Conservation (phyloP, 345 rosid species). For the Syzygium aromaticum region DNA sequence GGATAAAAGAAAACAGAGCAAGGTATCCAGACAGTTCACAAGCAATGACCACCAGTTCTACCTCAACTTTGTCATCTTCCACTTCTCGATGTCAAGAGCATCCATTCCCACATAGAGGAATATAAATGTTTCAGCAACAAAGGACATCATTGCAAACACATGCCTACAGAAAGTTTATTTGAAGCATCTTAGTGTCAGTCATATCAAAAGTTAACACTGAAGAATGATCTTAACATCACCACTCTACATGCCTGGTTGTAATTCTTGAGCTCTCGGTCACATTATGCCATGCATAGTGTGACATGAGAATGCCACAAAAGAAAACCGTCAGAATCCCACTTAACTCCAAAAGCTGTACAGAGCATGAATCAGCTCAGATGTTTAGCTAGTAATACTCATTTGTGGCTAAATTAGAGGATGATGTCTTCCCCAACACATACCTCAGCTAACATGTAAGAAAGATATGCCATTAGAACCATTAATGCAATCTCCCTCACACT, state of each 20-base stretch:
- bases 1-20: not conserved
- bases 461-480: slow-evolving; percentile 82
- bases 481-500: slow-evolving; percentile 63
- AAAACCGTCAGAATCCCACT: slow-evolving; percentile 93
- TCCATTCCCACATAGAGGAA: slow-evolving; percentile 93
- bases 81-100: slow-evolving; percentile 74
- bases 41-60: slow-evolving; percentile 4
- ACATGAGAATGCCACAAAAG: slow-evolving; percentile 83
- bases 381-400: not conserved
- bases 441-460: slow-evolving; percentile 87
- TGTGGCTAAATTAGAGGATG: not conserved
- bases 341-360: slow-evolving; percentile 60
- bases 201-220: not conserved
- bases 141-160: slow-evolving; percentile 81
- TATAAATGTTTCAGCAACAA: slow-evolving; percentile 80
- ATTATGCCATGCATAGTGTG: slow-evolving; percentile 78
- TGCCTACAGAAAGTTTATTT: slow-evolving; percentile 33
- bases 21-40: not conserved
- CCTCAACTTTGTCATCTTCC: slow-evolving; percentile 74
- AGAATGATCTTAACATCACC: not conserved
- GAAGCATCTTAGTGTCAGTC: not conserved
- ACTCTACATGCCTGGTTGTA: slow-evolving; percentile 52
- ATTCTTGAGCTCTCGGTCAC: slow-evolving; percentile 69
- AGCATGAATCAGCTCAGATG: not conserved
- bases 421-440: slow-evolving; percentile 16